Evolutionary conservation across 139 green algal species (phyloP).

Genomic region (Chlorella ohadii): DNA sequence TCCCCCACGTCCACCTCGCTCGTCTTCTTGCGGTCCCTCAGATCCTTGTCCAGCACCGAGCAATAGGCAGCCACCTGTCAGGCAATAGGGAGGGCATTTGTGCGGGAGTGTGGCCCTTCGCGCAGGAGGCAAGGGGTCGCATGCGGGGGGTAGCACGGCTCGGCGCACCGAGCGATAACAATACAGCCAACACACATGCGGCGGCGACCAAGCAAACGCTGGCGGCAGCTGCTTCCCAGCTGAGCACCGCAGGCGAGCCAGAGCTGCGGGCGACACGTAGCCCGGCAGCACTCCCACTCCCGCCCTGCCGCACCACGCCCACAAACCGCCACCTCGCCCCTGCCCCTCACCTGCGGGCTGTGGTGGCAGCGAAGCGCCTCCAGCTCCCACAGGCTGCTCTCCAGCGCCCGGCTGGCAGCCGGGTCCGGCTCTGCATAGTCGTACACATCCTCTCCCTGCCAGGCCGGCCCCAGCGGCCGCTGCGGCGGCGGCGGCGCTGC

Average conservation of each 20-base stretch:
- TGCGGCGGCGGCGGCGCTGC: background rate
- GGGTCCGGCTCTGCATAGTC: conserved; percentile 70
- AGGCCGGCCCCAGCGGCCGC: conserved; percentile 20
- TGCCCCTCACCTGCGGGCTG: conserved; percentile 74
- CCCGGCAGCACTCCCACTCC: no score
- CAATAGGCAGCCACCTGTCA: conserved; percentile 76
- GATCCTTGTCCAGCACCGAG: conserved; percentile 84
- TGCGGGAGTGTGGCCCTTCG: no score
- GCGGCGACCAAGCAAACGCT: no score
- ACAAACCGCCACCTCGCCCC: background rate
- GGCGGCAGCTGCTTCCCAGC: no score
- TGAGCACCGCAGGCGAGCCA: no score
- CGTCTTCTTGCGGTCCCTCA: conserved; percentile 79
- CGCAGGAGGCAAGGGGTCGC: no score
- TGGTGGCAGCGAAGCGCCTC: conserved; percentile 83
- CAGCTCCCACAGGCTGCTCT: conserved; percentile 97
- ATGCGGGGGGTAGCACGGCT: no score
- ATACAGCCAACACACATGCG: no score
- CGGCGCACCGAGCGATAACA: no score
- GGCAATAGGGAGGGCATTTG: no score
- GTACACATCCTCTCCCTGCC: conserved; percentile 65
- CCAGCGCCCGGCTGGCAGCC: conserved; percentile 76
- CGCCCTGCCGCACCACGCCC: no score
- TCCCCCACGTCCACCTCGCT: conserved; percentile 81
- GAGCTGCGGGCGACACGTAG: no score